These are phyloP conservation scores for Linaria vulgaris DNA, from an alignment of 257 asterid genomes.

Conservation along the genomic window DNA sequence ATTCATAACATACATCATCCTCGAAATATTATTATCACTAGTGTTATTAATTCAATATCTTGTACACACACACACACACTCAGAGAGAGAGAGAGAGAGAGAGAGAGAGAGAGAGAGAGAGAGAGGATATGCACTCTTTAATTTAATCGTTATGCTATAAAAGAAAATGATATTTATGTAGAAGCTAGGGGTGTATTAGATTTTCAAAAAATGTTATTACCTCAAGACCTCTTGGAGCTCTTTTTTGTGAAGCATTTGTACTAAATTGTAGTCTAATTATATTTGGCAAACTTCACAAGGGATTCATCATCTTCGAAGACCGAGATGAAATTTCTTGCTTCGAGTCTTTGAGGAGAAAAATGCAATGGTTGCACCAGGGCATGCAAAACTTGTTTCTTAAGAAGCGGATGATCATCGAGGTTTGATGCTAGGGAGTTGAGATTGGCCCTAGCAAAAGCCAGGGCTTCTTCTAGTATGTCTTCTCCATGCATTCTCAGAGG, in stretches of 20 bases:
- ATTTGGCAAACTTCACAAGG: slow-evolving; percentile 30
- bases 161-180: too few relatives aligned
- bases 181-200: too few relatives aligned
- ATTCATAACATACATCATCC: too few relatives aligned
- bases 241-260: slow-evolving; percentile 27
- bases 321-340: slow-evolving; percentile 19
- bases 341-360: slow-evolving; percentile 19
- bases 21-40: too few relatives aligned
- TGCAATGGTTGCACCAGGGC: slow-evolving; percentile 32
- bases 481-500: slow-evolving; percentile 23
- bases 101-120: too few relatives aligned
- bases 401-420: slow-evolving; percentile 7
- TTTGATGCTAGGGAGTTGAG: slow-evolving; percentile 13
- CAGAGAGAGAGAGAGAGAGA: too few relatives aligned
- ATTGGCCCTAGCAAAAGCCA: slow-evolving; percentile 14
- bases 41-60: too few relatives aligned
- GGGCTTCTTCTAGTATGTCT: slow-evolving; percentile 26
- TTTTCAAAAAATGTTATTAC: background rate
- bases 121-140: too few relatives aligned
- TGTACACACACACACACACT: too few relatives aligned
- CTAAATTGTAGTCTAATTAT: slow-evolving; percentile 23
- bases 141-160: too few relatives aligned
- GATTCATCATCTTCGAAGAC: slow-evolving; percentile 25
- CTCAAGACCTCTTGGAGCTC: slow-evolving; percentile 26
- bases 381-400: slow-evolving; percentile 24